Percentiles rank a stretch among this genome's conserved stretches.
These are phyloP conservation scores for Malassezia psittaci DNA, from an alignment of 1,284 basidiomycete species.

Conservation along the genomic window DNA sequence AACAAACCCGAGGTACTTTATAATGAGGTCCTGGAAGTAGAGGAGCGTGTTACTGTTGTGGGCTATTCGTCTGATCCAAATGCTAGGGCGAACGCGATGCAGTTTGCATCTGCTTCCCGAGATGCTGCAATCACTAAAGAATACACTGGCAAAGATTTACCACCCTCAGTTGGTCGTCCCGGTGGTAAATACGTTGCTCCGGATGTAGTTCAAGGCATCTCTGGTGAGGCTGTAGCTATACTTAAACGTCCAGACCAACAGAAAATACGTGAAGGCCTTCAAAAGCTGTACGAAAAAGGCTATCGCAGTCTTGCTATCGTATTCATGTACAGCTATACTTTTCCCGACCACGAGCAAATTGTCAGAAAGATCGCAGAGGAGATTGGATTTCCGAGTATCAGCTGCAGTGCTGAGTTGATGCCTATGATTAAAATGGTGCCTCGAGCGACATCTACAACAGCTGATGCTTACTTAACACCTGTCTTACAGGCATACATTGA, in stretches of 20 bases:
- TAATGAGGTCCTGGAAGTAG: conserved; percentile 69
- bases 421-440: conserved; percentile 88
- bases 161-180: conserved; percentile 52
- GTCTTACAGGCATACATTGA: conserved; percentile 76
- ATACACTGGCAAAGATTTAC: conserved; percentile 41
- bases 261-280: conserved; percentile 54
- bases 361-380: conserved; percentile 65
- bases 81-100: conserved; percentile 56
- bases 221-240: conserved; percentile 82
- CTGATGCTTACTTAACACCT: conserved; percentile 92
- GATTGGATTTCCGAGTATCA: conserved; percentile 76
- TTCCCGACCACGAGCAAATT: conserved; percentile 65
- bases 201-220: conserved; percentile 65
- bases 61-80: conserved; percentile 83
- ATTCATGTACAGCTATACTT: conserved; percentile 84
- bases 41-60: conserved; percentile 86
- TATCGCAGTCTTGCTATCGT: conserved; percentile 77
- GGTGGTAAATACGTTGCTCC: conserved; percentile 59
- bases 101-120: conserved; percentile 19
- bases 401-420: conserved; percentile 72
- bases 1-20: conserved; percentile 67
- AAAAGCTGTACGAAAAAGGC: conserved; percentile 62
- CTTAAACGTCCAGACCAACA: conserved; percentile 57
- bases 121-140: conserved; percentile 20
- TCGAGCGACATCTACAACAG: conserved; percentile 79